A percentile compares a stretch with the other conserved stretches of the same genome.
phyloP scores from a whole-genome alignment of 768 basidiomycete genomes.

The Suillus brevipes region DNA sequence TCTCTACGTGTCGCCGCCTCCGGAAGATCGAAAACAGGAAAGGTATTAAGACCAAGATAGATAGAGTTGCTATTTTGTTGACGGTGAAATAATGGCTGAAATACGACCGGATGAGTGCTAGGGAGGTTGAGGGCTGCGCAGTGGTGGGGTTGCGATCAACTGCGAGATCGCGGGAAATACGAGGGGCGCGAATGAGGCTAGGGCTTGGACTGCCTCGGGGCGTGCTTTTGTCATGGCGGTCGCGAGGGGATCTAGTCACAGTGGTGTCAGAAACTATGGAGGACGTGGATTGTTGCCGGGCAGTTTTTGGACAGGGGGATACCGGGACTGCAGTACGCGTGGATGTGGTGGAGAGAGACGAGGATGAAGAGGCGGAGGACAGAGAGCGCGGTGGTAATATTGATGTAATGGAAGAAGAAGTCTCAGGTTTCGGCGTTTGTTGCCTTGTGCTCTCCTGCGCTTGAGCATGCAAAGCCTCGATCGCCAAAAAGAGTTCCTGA shows the following conservation, averaged over 20 bases:
- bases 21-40: constrained; percentile 50
- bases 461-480: constrained; percentile 38
- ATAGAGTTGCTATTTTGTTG: constrained; percentile 48
- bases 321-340: constrained; percentile 69
- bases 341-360: constrained; percentile 70
- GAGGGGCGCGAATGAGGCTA: constrained; percentile 16
- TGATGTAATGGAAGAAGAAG: constrained; percentile 24
- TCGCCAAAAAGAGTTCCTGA: constrained; percentile 2
- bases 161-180: constrained; percentile 2
- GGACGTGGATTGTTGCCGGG: constrained; percentile 20
- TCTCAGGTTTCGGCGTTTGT: constrained; percentile 13
- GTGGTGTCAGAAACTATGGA: constrained; percentile 27
- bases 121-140: constrained; percentile 22
- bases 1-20: constrained; percentile 39
- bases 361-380: constrained; percentile 64
- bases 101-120: constrained; percentile 49
- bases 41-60: constrained; percentile 42
- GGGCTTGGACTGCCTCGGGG: constrained; percentile 15
- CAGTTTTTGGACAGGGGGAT: constrained; percentile 15
- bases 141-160: constrained; percentile 12
- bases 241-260: constrained; percentile 20
- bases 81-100: constrained; percentile 49
- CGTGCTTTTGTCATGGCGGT: constrained; percentile 11
- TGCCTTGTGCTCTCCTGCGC: constrained; percentile 14
- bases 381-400: constrained; percentile 32